phyloP scores from a whole-genome alignment of 768 basidiomycete species.

The Mycena chlorophos region DNA sequence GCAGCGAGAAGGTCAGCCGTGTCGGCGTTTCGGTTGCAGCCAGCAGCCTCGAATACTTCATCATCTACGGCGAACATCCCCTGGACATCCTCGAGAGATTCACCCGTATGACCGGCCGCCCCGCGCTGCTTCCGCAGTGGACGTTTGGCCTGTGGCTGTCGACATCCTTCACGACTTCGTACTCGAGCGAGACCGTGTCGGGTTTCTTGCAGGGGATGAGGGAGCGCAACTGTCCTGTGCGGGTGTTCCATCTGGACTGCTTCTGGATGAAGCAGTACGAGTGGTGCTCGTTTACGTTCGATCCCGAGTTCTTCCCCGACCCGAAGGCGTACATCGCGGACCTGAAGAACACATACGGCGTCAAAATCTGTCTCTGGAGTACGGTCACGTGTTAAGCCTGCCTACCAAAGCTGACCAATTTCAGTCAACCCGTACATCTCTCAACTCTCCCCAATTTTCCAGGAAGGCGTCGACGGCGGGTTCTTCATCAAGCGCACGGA shows the following conservation, averaged over 20 bases:
- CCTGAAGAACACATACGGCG: slow-evolving; percentile 61
- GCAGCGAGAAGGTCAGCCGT: slow-evolving; percentile 63
- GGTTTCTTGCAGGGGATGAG: slow-evolving; percentile 72
- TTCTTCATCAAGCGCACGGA: slow-evolving; percentile 71
- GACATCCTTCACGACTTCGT: slow-evolving; percentile 74
- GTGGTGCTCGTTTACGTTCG: slow-evolving; percentile 77
- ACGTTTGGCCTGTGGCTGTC: slow-evolving; percentile 78
- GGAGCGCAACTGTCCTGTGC: slow-evolving; percentile 58
- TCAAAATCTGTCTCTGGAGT: slow-evolving; percentile 78
- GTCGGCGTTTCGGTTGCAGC: slow-evolving; percentile 66
- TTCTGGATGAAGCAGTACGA: slow-evolving; percentile 78
- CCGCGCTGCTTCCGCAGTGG: slow-evolving; percentile 69
- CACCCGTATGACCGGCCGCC: slow-evolving; percentile 63
- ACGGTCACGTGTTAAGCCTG: slow-evolving; percentile 18
- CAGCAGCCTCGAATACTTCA: slow-evolving; percentile 64
- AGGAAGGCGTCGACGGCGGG: slow-evolving; percentile 64
- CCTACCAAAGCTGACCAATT: neutral
- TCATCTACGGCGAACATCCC: slow-evolving; percentile 70
- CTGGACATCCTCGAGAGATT: slow-evolving; percentile 63
- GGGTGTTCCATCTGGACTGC: slow-evolving; percentile 76
- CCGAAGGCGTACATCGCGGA: slow-evolving; percentile 62
- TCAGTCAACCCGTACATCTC: slow-evolving; percentile 75
- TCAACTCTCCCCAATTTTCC: slow-evolving; percentile 67
- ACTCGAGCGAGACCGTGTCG: slow-evolving; percentile 66
- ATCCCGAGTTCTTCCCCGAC: slow-evolving; percentile 74